Base-by-base conservation (phyloP, 495 filamentous ascomycete species). In the Aspergillus ostianus region DNA sequence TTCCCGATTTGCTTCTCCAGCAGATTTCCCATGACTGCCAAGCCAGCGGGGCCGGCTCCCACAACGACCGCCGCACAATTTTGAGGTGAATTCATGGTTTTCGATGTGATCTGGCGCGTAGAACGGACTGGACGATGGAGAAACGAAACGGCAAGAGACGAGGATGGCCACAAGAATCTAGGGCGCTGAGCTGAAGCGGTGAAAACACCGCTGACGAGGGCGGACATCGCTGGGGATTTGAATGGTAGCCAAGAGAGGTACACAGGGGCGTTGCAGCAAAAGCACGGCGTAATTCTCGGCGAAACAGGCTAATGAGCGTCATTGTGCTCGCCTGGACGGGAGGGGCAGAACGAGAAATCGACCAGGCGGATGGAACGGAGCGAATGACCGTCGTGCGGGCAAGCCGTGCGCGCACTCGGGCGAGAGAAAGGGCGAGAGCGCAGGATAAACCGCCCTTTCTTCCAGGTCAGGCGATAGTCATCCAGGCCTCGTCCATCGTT, bases 1-100 rank as follows among this genome's bases (percentile, higher is more conserved):
- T 73, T 72, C 5, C 68, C 68, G 3, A 78, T 70, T 55, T 79
- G 72, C n/a, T 76, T 76, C 64, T 84, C 82, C 8, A 85, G 73
- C 6, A 85, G 68, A 59, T 83, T 84, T 10, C 82, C 82, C 51
- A 85, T 69, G 19, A 77, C 82, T n/a, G 82, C 81, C 48, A 84
- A 70, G 56, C 83, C 83, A 50, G 80, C 80, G 9, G 83, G 80
- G 36, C 83, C 83, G 48, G 79, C 80, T 55, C 83, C 83, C 41
- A 85, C 81, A 8, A 85, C 82, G 8, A 85, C 76, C 0, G 82
- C 81, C 20, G 75, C 73, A 61, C 73, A 80, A 66, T 66, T 76
- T 21, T 70, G 67, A 27, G 76, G 61, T 41, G 70, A 51, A 48
- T 48, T 56, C 73, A 78, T 78, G 60, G 45, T 62, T 20, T 50